These are phyloP conservation scores for Boletus patriciae DNA, from an alignment of 768 basidiomycete species.

Conservation along the genomic window DNA sequence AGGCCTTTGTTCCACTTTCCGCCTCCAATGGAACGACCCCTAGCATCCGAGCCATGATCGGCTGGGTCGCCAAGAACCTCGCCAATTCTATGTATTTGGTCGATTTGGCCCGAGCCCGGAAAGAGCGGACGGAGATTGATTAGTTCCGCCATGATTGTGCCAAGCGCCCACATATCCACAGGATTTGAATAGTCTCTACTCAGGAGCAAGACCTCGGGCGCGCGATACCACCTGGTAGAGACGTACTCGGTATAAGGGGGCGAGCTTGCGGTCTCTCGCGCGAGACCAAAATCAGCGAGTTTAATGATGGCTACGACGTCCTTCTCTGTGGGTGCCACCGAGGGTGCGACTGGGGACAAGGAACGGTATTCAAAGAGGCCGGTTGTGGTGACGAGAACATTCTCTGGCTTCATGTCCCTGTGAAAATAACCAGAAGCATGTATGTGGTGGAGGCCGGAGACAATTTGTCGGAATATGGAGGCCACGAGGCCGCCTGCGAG, in stretches of 20 bases:
- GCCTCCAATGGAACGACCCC: constrained; percentile 74
- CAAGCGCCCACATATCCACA: constrained; percentile 99
- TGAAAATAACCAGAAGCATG: constrained; percentile 95
- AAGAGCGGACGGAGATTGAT: constrained; percentile 94
- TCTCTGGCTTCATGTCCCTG: constrained; percentile 99
- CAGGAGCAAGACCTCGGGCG: constrained; percentile 91
- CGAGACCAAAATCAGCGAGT: constrained; percentile 97
- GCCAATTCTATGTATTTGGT: constrained; percentile 89
- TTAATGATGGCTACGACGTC: constrained; percentile 98
- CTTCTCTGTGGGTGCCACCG: constrained; percentile 71
- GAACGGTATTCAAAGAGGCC: constrained; percentile 90
- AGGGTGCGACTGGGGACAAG: constrained; percentile 65
- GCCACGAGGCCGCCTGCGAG: constrained; percentile 97
- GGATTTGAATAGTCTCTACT: constrained; percentile 94
- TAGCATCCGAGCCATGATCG: constrained; percentile 75
- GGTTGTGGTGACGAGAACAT: constrained; percentile 96
- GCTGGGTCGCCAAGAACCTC: constrained; percentile 92
- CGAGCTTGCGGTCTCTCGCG: constrained; percentile 79
- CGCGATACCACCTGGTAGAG: constrained; percentile 99
- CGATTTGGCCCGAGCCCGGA: constrained; percentile 88
- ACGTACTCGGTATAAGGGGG: constrained; percentile 99
- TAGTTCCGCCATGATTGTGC: constrained; percentile 96
- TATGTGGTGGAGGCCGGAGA: constrained; percentile 88
- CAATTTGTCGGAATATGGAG: constrained; percentile 91
- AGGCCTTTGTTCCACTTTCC: constrained; percentile 86